Evolutionary conservation across 768 basidiomycete species (phyloP).

Genomic region (Leccinum longicurvipes): DNA sequence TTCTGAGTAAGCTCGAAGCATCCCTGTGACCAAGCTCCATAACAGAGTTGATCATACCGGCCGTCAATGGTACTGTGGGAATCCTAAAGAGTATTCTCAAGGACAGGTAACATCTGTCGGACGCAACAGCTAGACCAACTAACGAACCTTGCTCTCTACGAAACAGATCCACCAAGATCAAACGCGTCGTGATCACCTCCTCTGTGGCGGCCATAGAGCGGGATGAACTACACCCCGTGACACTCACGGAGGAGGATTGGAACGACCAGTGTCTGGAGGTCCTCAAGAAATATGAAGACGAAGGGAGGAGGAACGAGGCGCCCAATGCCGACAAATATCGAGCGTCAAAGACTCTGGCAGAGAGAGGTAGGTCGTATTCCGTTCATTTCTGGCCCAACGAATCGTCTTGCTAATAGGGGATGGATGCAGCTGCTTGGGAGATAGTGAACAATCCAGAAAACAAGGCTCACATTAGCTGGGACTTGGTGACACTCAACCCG

Average conservation of each 20-base stretch:
- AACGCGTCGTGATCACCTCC: constrained; percentile 68
- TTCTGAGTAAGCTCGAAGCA: neutral
- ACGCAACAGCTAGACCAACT: neutral
- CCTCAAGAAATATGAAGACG: constrained; percentile 41
- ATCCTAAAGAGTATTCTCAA: constrained; percentile 59
- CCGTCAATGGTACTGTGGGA: constrained; percentile 65
- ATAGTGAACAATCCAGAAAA: constrained; percentile 32
- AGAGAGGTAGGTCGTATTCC: constrained; percentile 40
- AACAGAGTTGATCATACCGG: constrained; percentile 65
- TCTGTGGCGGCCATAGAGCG: constrained; percentile 51
- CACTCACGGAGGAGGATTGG: constrained; percentile 39
- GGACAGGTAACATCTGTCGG: constrained; percentile 38
- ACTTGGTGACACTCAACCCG: constrained; percentile 39
- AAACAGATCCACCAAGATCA: constrained; percentile 40
- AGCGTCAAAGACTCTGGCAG: constrained; percentile 64
- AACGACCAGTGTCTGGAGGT: constrained; percentile 44
- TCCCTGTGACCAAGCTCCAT: neutral
- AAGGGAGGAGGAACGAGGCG: constrained; percentile 43
- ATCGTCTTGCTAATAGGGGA: neutral
- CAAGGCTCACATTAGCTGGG: constrained; percentile 35
- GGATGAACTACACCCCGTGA: constrained; percentile 19
- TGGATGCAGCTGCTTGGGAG: constrained; percentile 45
- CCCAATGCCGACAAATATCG: constrained; percentile 41
- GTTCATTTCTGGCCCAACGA: neutral
- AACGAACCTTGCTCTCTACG: neutral